phyloP scores from a whole-genome alignment of 495 filamentous ascomycete genomes.

The Eremomyces bilateralis region DNA sequence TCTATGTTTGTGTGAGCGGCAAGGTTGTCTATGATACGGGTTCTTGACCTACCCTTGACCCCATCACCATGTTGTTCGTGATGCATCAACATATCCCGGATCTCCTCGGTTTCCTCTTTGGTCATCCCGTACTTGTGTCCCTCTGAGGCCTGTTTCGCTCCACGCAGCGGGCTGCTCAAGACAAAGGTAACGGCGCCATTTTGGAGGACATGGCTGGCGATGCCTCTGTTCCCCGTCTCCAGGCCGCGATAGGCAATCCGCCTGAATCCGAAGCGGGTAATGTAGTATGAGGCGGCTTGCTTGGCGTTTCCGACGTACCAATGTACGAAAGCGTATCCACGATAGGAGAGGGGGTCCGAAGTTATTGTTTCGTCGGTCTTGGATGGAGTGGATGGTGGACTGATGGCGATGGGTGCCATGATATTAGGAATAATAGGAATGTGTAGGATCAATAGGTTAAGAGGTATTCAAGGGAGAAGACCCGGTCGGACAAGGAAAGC shows the following conservation, averaged over 20 bases:
- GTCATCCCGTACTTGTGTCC: conserved; percentile 14
- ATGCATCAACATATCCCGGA: conserved; percentile 53
- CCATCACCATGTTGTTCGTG: conserved; percentile 68
- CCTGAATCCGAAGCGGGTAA: conserved; percentile 61
- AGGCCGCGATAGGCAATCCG: conserved; percentile 65
- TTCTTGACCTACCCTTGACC: conserved; percentile 43
- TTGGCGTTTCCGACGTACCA: conserved; percentile 96
- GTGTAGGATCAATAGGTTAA: too few relatives aligned
- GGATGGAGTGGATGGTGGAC: conserved; percentile 18
- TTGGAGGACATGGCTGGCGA: conserved; percentile 60
- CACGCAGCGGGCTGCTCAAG: conserved; percentile 55
- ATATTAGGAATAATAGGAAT: too few relatives aligned
- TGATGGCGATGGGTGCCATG: conserved; percentile 58
- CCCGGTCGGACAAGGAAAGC: too few relatives aligned
- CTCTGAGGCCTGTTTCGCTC: conserved; percentile 20
- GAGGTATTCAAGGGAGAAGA: too few relatives aligned
- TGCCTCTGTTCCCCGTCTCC: conserved; percentile 56
- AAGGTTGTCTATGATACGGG: too few relatives aligned
- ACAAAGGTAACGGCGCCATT: conserved; percentile 66
- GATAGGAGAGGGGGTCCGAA: conserved; percentile 23
- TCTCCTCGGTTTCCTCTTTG: conserved; percentile 28
- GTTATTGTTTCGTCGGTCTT: conserved; percentile 19
- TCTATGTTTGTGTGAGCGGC: conserved; percentile 6
- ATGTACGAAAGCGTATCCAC: conserved; percentile 69
- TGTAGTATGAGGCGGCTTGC: conserved; percentile 72